Percentiles rank a stretch among this genome's conserved stretches.
phyloP scores from a whole-genome alignment of 257 asterid genomes.

The Capsicum baccatum region DNA sequence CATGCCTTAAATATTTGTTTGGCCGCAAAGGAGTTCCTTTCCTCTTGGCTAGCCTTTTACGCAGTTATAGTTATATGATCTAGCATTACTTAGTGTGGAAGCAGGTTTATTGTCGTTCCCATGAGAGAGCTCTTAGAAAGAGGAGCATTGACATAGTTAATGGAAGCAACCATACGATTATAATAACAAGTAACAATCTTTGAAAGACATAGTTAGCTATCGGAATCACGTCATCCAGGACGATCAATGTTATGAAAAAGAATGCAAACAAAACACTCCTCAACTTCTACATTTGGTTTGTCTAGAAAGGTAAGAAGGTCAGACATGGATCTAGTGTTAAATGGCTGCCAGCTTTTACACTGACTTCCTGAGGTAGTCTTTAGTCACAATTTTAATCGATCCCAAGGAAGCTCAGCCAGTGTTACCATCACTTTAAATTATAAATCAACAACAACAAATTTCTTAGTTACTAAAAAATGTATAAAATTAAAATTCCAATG shows the following conservation, averaged over 20 bases:
- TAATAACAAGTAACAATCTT: conserved; percentile 85
- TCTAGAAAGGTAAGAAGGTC: conserved; percentile 77
- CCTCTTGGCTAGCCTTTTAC: too few relatives aligned
- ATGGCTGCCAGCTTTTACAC: conserved; percentile 62
- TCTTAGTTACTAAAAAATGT: not conserved
- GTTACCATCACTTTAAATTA: conserved; percentile 65
- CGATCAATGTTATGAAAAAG: conserved; percentile 88
- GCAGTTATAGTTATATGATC: too few relatives aligned
- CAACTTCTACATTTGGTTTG: conserved; percentile 57
- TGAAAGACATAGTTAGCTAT: conserved; percentile 79
- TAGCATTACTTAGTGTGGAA: too few relatives aligned
- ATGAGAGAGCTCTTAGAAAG: conserved; percentile 62
- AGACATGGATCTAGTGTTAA: conserved; percentile 73
- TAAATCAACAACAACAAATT: conserved; percentile 1
- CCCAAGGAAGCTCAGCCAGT: conserved; percentile 82
- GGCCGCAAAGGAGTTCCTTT: too few relatives aligned
- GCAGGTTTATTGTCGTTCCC: too few relatives aligned
- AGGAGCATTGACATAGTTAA: conserved; percentile 88
- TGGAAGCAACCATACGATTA: conserved; percentile 78
- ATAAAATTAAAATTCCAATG: too few relatives aligned
- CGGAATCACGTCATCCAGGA: conserved; percentile 84
- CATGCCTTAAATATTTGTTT: too few relatives aligned
- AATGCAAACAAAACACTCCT: conserved; percentile 66
- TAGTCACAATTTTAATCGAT: conserved; percentile 62
- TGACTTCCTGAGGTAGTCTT: conserved; percentile 47